Conservation (phyloP, 805 yeast genomes). For the Kuraishia floccosa region DNA sequence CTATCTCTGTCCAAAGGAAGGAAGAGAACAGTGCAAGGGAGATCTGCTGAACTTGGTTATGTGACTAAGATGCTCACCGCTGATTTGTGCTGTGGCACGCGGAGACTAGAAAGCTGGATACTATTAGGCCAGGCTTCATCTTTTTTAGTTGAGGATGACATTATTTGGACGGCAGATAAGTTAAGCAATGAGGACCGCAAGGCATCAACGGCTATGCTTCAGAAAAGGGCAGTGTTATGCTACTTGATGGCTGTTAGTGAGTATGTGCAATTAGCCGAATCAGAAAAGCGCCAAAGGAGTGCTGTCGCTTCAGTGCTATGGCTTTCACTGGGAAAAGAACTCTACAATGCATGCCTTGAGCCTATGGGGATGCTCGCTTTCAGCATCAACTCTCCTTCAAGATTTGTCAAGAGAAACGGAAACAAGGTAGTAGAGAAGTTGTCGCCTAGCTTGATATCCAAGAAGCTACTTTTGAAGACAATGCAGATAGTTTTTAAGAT, state of each 20-base stretch:
- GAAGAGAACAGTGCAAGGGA: conserved; percentile 67
- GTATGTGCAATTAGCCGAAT: conserved; percentile 11
- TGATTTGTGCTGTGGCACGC: conserved; percentile 58
- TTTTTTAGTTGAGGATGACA: conserved; percentile 73
- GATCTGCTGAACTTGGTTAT: conserved; percentile 70
- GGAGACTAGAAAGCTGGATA: conserved; percentile 79
- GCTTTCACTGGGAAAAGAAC: conserved; percentile 42
- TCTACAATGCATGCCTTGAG: conserved; percentile 44
- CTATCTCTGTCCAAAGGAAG: conserved; percentile 60
- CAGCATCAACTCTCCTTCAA: conserved; percentile 25
- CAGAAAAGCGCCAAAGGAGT: conserved; percentile 12
- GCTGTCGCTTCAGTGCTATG: conserved; percentile 33
- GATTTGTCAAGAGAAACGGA: conserved; percentile 15
- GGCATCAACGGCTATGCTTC: conserved; percentile 46
- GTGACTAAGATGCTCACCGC: conserved; percentile 53
- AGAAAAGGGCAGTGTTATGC: conserved; percentile 60
- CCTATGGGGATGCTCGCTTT: conserved; percentile 61
- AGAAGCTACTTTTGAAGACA: conserved; percentile 17
- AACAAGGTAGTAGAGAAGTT: conserved; percentile 10
- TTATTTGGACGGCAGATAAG: conserved; percentile 88
- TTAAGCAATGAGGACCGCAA: conserved; percentile 53
- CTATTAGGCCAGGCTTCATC: conserved; percentile 73
- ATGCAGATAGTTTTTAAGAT: conserved; percentile 30
- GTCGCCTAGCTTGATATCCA: conserved; percentile 1
- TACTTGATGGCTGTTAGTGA: conserved; percentile 61